Base-by-base conservation (phyloP, 2,329 filamentous ascomycete species). In the Arthroderma uncinatum region DNA sequence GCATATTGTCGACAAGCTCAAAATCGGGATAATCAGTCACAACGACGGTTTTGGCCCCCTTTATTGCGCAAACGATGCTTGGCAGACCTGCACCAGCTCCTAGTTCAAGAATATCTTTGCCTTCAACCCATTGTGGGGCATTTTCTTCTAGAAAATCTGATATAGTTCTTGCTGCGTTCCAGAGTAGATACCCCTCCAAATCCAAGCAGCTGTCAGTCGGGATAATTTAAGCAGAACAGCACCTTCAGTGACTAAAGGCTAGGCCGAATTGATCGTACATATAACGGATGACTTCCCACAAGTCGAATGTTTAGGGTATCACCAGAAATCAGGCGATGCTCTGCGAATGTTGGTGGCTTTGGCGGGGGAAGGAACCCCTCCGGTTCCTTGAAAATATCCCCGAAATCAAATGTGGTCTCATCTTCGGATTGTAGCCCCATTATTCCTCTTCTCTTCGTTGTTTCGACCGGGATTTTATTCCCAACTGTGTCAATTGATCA, bases 11-110 rank as follows among this genome's bases (percentile, higher is more conserved):
- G 23, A 97, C 78, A n/a, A 97, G 77, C 21, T 94, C 89, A 40
- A 79, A 77, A 70, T 96, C 91, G 0, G 89, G 89, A 68, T 89
- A 96, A 70, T 97, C 91, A 6, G 90, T 95, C 64, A 92, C 84
- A 8, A 96, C 86, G 30, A 73, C 82, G 55, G 76, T 80, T 53
- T 71, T 71, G 2, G 91, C 91, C 12, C 87, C 88, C 39, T 86
- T 78, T 34, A 87, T 76, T 0, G 86, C 86, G 63, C 85, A 85
- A 34, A 93, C 82, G 9, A 96, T 80, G 67, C 85, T 87, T 0
- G 90, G 89, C 37, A 96, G 78, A 0, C 90, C 92, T 0, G 89
- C 89, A 12, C 89, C 92, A 2, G 92, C 91, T 52, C 92, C 92
- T 23, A 96, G 82, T 72, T 96, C 92, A 7, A 96, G 81, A 1